Evolutionary conservation across 2,329 filamentous ascomycete species (phyloP), one percentile per base, ranked within the genome.

Genomic region (Xylaria sp.): DNA sequence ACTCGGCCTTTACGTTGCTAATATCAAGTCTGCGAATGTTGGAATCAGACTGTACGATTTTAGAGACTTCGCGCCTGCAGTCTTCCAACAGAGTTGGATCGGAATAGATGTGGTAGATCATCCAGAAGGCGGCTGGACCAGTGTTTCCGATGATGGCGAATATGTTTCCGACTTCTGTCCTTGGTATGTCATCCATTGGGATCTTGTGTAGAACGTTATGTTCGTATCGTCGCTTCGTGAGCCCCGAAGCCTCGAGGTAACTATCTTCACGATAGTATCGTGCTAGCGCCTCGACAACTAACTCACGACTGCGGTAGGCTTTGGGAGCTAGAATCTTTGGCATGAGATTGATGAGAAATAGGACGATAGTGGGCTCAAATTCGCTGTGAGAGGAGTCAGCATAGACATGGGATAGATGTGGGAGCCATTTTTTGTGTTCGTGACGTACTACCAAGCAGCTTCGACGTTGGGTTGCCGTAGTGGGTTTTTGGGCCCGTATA

Each of bases 71-170:
- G 15, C 9, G 5, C 6, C 57, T 29, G 29, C 56, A 63, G 0
- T 70, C 69, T 3, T 49, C 29, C 3, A 79, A 66, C 0, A 76
- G 59, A 0, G 35, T 27, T 0, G 73, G 70, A 23, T 63, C 53
- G 1, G 64, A 64, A 13, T 63, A 65, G 17, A 67, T 41, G 4
- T 66, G 59, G 29, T 60, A 66, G 3, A 63, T 13, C 13, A 62
- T 40, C 64, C 67, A 69, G 19, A 67, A 69, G 3, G 41, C 43
- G 17, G 29, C 27, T 37, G 25, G 41, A 3, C 5, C 3, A 0
- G 54, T 66, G 19, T 67, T 68, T 11, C n/a, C 15, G 2, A 65
- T 15, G 13, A 44, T 13, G 5, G 63, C 65, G 3, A 59, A 35
- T 3, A 59, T 41, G 13, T 54, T 19, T 3, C 54, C 63, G 3